These are phyloP conservation scores for Dictyostelium intermedium DNA, from an alignment of 78 protist genomes.

Conservation along the genomic window DNA sequence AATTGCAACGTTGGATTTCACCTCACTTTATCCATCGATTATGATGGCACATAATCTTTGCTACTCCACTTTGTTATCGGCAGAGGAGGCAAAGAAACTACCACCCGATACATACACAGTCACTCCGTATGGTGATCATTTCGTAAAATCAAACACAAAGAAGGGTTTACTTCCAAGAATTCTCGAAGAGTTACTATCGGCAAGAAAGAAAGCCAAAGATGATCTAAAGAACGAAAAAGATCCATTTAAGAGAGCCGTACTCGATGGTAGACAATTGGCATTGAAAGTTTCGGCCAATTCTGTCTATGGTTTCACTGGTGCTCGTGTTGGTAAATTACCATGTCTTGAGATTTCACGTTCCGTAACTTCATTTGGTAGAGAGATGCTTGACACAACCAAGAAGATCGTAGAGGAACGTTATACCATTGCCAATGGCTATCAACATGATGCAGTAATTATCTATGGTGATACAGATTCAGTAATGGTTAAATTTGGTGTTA, in stretches of 20 bases:
- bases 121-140: constrained; percentile 89
- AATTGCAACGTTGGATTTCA: constrained; percentile 99
- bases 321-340: constrained; percentile 98
- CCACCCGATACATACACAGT: constrained; percentile 30
- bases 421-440: constrained; percentile 92
- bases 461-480: constrained; percentile 99
- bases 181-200: constrained; percentile 96
- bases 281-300: constrained; percentile 99
- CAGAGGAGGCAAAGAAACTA: constrained; percentile 15
- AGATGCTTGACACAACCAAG: constrained; percentile 97
- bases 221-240: constrained; percentile 94
- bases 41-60: constrained; percentile 99
- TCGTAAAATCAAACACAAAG: constrained; percentile 79
- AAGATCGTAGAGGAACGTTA: constrained; percentile 90
- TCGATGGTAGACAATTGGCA: constrained; percentile 99
- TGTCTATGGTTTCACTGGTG: constrained; percentile 99
- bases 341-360: constrained; percentile 95
- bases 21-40: constrained; percentile 99
- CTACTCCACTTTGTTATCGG: constrained; percentile 95
- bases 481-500: constrained; percentile 97
- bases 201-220: constrained; percentile 97
- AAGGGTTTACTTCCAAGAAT: constrained; percentile 98
- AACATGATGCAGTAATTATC: constrained; percentile 91
- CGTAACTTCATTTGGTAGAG: constrained; percentile 99
- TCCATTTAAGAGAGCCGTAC: constrained; percentile 92